Base-by-base conservation (phyloP, 495 filamentous ascomycete genomes). In the Hypoxylon perforatum region DNA sequence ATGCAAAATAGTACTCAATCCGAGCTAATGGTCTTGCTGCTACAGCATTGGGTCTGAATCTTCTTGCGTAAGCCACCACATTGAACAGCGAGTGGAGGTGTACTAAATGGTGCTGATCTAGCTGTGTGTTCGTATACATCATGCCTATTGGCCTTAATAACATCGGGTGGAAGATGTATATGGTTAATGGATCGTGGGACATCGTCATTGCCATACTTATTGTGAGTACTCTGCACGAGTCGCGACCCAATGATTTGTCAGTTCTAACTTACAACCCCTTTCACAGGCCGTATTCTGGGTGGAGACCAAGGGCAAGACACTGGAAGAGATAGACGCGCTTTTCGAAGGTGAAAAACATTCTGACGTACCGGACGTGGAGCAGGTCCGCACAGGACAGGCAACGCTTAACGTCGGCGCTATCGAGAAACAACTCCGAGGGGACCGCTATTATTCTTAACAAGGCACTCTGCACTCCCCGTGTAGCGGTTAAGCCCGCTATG, bases 371-470 rank as follows among this genome's bases (percentile, higher is more conserved):
- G 78, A 82, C 44, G 61, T 82, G 3, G 81, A 81, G 50, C 53
- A 72, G 23, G 67, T 83, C 18, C 75, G 74, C 3, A 68, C 46
- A 7, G 80, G 80, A 10, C 51, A 70, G 12, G 73, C 64, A 28
- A 61, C 52, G 36, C 30, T 93, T 78, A 81, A 91, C 49, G 85
- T 85, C 63, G 80, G 84, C 35, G 82, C 94, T 38, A 84, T 80
- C 67, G 92, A 91, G 87, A 86, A 88, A 30, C 90, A 88, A 58
- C 89, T 86, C 53, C 81, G 79, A 15, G 80, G 81, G 64, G 84
- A 88, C n/a, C n/a, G n/a, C n/a, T n/a, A n/a, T n/a, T n/a, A n/a
- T n/a, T n/a, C n/a, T n/a, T n/a, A n/a, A n/a, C n/a, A n/a, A n/a
- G n/a, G n/a, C n/a, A n/a, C n/a, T n/a, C n/a, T n/a, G n/a, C n/a